phyloP scores from a whole-genome alignment of 495 filamentous ascomycete species.

The Lichenothelia convexa region DNA sequence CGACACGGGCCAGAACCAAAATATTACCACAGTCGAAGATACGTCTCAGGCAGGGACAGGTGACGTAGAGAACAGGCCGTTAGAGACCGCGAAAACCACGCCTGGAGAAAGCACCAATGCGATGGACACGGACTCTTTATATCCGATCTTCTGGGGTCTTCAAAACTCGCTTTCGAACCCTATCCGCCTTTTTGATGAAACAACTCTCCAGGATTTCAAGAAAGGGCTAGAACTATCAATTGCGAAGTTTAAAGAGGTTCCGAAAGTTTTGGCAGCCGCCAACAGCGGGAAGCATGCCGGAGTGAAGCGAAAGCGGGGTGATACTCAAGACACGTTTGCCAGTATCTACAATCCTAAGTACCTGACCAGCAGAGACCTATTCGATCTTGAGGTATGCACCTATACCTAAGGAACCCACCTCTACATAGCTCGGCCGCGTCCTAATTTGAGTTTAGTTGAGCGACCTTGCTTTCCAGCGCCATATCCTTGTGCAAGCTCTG shows the following conservation, averaged over 20 bases:
- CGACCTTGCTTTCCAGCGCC: constrained; percentile 80
- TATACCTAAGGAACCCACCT: constrained; percentile 1
- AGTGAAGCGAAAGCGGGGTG: constrained; percentile 53
- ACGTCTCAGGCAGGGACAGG: constrained; percentile 26
- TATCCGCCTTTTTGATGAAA: constrained; percentile 52
- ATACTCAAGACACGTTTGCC: constrained; percentile 40
- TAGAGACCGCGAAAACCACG: not conserved
- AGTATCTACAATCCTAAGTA: constrained; percentile 92
- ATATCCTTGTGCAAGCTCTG: constrained; percentile 84
- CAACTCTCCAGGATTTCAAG: constrained; percentile 61
- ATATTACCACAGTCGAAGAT: constrained; percentile 30
- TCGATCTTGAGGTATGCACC: constrained; percentile 65
- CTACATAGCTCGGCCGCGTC: not conserved
- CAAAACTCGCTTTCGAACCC: constrained; percentile 87
- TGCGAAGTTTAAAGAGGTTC: constrained; percentile 57
- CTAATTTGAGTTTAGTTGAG: constrained; percentile 38
- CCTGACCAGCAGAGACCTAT: constrained; percentile 82
- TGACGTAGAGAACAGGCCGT: not conserved
- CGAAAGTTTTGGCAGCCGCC: constrained; percentile 44
- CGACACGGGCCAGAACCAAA: constrained; percentile 19
- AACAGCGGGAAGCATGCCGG: constrained; percentile 40
- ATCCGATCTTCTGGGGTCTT: constrained; percentile 85
- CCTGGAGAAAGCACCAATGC: constrained; percentile 10
- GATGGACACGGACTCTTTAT: constrained; percentile 49
- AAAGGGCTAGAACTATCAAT: constrained; percentile 59